phyloP scores from a whole-genome alignment of 1,139 yeast genomes.

The Lodderomyces pseudojiufengensis region DNA sequence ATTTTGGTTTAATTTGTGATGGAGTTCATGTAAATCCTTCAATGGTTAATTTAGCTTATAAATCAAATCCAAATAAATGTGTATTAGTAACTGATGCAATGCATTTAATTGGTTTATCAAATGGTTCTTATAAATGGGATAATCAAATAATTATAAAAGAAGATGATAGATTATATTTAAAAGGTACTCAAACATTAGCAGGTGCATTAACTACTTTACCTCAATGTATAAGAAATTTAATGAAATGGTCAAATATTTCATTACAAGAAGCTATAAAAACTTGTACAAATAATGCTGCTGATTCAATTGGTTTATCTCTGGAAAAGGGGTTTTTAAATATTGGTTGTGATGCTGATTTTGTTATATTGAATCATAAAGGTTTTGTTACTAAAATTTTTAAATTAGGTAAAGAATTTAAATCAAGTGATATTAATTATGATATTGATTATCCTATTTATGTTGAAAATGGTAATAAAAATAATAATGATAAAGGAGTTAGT shows the following conservation, averaged over 20 bases:
- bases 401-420: slow-evolving; percentile 38
- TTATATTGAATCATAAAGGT: slow-evolving; percentile 45
- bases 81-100: slow-evolving; percentile 63
- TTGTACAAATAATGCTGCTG: slow-evolving; percentile 57
- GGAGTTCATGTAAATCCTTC: slow-evolving; percentile 64
- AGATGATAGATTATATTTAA: slow-evolving; percentile 45
- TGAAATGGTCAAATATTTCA: slow-evolving; percentile 49
- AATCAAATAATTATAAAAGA: slow-evolving; percentile 46
- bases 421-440: slow-evolving; percentile 11
- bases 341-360: slow-evolving; percentile 61
- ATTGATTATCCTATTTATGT: slow-evolving; percentile 5
- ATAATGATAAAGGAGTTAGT: too few relatives aligned
- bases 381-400: slow-evolving; percentile 49
- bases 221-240: slow-evolving; percentile 51
- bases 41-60: slow-evolving; percentile 52
- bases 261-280: slow-evolving; percentile 55
- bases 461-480: slow-evolving; percentile 1
- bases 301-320: slow-evolving; percentile 40
- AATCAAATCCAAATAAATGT: slow-evolving; percentile 52
- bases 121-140: slow-evolving; percentile 51
- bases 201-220: slow-evolving; percentile 61
- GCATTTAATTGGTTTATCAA: slow-evolving; percentile 51
- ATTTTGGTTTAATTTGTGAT: slow-evolving; percentile 58
- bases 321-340: slow-evolving; percentile 49
- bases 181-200: slow-evolving; percentile 60